Conservation (phyloP, 352 stramenopile species). For the Pythium sukuiense region DNA sequence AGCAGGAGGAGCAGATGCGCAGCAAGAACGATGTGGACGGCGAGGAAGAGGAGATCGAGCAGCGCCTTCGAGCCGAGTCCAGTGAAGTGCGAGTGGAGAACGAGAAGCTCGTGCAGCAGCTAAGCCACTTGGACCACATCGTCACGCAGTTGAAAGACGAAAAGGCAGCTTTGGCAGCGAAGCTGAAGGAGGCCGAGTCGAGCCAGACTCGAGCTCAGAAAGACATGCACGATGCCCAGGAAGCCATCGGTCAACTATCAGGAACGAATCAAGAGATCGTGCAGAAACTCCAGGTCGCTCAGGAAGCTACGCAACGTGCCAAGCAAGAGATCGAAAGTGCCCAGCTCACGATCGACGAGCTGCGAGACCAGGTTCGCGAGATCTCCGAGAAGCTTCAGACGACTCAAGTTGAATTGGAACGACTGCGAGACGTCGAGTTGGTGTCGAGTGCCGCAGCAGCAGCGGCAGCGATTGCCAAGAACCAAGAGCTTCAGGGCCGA, state of each 20-base stretch:
- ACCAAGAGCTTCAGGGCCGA: conserved; percentile 54
- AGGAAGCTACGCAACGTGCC: conserved; percentile 39
- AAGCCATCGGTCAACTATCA: conserved; percentile 48
- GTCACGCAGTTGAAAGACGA: conserved; percentile 30
- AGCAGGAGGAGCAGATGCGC: conserved; percentile 18
- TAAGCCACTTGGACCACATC: conserved; percentile 31
- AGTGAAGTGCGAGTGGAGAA: conserved; percentile 29
- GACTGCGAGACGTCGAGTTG: conserved; percentile 45
- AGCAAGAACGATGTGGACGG: conserved; percentile 19
- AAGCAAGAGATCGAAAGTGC: conserved; percentile 30
- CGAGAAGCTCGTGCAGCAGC: conserved; percentile 29
- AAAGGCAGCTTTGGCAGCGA: conserved; percentile 24
- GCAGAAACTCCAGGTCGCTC: conserved; percentile 41
- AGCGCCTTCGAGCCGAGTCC: conserved; percentile 19
- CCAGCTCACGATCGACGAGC: conserved; percentile 35
- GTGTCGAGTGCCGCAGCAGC: conserved; percentile 43
- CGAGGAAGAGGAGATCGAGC: conserved; percentile 23
- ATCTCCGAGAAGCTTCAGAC: conserved; percentile 51
- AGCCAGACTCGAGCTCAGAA: conserved; percentile 20
- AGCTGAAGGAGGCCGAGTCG: conserved; percentile 21
- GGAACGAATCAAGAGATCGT: conserved; percentile 47
- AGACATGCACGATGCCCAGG: conserved; percentile 29
- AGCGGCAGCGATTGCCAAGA: conserved; percentile 51
- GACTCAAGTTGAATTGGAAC: conserved; percentile 50
- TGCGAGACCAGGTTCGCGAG: conserved; percentile 59